Conservation (phyloP, 1,284 basidiomycete species). For the Pyrrhoderma noxium region DNA sequence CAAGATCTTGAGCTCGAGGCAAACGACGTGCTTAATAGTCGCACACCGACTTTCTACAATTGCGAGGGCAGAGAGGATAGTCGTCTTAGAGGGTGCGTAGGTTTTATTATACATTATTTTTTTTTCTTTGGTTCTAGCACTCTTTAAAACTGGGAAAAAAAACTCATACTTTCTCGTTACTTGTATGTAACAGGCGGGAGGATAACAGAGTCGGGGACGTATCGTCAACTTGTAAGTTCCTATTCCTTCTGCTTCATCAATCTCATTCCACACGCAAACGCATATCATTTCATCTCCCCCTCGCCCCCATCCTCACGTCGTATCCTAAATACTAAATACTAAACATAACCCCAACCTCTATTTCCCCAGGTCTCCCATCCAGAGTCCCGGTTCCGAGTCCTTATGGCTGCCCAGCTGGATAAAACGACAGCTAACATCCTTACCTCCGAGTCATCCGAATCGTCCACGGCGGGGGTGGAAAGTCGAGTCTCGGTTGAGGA, state of each 20-base stretch:
- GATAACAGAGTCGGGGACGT: constrained; percentile 81
- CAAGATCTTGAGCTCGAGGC: constrained; percentile 67
- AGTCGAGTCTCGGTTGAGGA: no score
- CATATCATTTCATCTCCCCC: background rate
- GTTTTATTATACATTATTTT: background rate
- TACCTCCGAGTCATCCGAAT: background rate
- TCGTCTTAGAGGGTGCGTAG: constrained; percentile 71
- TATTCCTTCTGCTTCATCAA: background rate
- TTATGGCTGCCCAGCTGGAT: constrained; percentile 83
- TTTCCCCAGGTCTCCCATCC: constrained; percentile 45
- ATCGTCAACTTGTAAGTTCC: constrained; percentile 60
- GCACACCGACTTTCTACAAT: constrained; percentile 85
- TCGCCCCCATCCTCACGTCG: no score
- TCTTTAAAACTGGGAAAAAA: no score
- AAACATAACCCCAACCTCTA: no score
- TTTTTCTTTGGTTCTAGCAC: background rate
- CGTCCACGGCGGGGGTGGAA: background rate
- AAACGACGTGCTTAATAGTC: constrained; percentile 84
- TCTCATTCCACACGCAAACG: background rate
- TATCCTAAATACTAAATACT: no score
- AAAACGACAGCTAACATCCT: constrained; percentile 34
- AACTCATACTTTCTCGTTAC: no score
- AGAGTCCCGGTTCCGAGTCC: constrained; percentile 69
- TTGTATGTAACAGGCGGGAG: constrained; percentile 47
- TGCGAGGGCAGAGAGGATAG: constrained; percentile 76